A percentile compares a stretch with the other conserved stretches of the same genome.
Conservation (phyloP, 2,329 filamentous ascomycete genomes). For the Penicillium hesseltinei region DNA sequence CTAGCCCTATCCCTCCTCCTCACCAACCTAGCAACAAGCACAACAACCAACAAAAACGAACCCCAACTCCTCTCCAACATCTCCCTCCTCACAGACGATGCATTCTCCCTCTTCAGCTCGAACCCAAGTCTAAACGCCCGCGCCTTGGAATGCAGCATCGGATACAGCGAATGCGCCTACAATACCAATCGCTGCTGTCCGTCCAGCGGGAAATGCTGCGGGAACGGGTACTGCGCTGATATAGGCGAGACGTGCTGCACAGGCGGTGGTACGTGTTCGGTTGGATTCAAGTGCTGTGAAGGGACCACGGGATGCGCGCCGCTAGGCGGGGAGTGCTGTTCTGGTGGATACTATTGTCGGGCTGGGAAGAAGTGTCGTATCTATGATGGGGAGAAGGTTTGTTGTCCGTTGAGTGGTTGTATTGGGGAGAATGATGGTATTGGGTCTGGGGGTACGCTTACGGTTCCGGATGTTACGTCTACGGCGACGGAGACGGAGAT, state of each 20-base stretch:
- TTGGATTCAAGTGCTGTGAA: conserved; percentile 19
- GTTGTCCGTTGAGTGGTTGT: conserved; percentile 16
- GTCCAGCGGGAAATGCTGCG: conserved; percentile 12
- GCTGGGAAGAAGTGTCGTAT: conserved; percentile 17
- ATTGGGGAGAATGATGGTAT: conserved; percentile 9
- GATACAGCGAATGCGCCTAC: conserved; percentile 15
- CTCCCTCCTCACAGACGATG: conserved; percentile 1
- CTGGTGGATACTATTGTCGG: conserved; percentile 16
- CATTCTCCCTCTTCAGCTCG: not conserved
- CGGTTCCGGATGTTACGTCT: not conserved
- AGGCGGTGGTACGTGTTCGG: conserved; percentile 12
- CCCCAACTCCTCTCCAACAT: conserved; percentile 15
- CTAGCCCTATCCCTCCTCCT: conserved; percentile 1
- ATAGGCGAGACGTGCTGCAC: conserved; percentile 15
- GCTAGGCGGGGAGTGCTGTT: conserved; percentile 16
- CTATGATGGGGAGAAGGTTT: conserved; percentile 10
- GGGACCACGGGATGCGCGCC: conserved; percentile 16
- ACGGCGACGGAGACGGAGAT: conserved; percentile 4
- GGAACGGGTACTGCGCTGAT: conserved; percentile 16
- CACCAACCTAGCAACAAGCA: not conserved
- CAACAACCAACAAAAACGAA: not conserved
- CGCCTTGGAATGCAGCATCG: conserved; percentile 5
- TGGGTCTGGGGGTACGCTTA: not conserved
- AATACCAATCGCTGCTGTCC: conserved; percentile 16
- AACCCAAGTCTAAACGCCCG: conserved; percentile 17